Base-by-base conservation (phyloP, 768 basidiomycete species). In the Suillus variegatus region DNA sequence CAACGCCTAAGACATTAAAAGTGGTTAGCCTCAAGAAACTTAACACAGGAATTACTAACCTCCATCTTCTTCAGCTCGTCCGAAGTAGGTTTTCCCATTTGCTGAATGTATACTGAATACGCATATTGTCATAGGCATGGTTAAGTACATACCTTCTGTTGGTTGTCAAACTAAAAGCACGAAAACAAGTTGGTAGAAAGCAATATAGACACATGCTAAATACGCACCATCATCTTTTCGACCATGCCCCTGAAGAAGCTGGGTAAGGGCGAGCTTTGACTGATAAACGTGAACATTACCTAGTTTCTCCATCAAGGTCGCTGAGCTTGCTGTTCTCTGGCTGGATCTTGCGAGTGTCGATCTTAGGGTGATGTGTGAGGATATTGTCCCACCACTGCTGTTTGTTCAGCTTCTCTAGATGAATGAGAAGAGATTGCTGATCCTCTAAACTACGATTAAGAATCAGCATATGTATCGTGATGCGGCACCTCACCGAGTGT, bases 171-270 rank as follows among this genome's bases (percentile, higher is more conserved):
- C 81, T 82, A 68, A 62, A 70, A 36, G 46, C n/a, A 60, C 18
- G 56, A 49, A 55, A 66, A 44, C 44, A 49, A 25, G 43, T 10
- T 55, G 57, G 14, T 22, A 62, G 16, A 8, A 47, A 58, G 12
- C 54, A 46, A 54, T 25, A 47, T 58, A 32, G 18, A 12, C 20
- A 56, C 12, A 67, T 63, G 18, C 10, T 20, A 61, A 18, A 28
- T 32, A 77, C 91, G 70, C 80, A 97, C 97, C 97, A 99, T 99
- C 97, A 99, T 99, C 83, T 99, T 99, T 79, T 99, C 97, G 4
- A 99, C 97, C 93, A 99, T 92, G 2, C 93, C 95, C 69, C 97
- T 93, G 72, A 3, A 44, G 69, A 46, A 46, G 4, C 63, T 22
- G 18, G 63, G 68, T 60, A 10, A 16, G 64, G 61, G 35, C 54